These are phyloP conservation scores for Saxispiralis lemnorum DNA, from an alignment of 495 filamentous ascomycete genomes.

Conservation along the genomic window DNA sequence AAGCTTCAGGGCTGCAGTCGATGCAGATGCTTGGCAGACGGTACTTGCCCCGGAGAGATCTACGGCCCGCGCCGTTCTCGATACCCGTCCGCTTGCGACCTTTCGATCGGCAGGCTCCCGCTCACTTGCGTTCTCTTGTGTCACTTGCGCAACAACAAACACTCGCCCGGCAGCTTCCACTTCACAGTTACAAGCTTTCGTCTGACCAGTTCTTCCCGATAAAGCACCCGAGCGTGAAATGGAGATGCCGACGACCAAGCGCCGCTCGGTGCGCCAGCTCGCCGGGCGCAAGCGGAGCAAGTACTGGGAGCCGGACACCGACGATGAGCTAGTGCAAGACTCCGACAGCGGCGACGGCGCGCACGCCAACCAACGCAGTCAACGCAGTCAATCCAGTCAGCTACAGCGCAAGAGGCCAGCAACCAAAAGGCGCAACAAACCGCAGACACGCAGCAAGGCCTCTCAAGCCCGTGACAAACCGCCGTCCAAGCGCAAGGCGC, in stretches of 20 bases:
- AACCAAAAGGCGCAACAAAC: neutral
- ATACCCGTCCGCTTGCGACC: no score
- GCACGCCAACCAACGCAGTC: neutral
- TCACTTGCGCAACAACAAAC: no score
- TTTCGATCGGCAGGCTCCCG: no score
- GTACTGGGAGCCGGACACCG: constrained; percentile 10
- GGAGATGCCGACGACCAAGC: constrained; percentile 5
- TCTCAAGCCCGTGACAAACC: neutral
- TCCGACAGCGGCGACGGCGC: constrained; percentile 3
- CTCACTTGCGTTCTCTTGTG: no score
- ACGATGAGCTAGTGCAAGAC: constrained; percentile 5
- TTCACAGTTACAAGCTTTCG: no score
- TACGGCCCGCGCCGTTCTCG: no score
- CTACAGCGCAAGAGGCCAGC: neutral
- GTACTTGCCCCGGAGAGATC: no score
- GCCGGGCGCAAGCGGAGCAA: constrained; percentile 9
- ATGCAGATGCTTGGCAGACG: no score
- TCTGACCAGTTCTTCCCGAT: neutral
- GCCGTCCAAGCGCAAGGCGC: neutral
- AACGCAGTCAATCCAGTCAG: no score
- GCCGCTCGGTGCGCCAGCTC: constrained; percentile 9
- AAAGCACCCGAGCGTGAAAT: neutral
- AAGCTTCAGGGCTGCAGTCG: no score
- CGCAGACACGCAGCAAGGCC: neutral
- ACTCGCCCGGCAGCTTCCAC: no score